Evolutionary conservation across 257 asterid species (phyloP), one percentile per base, ranked within the genome.

Genomic region (Schizonepeta tenuifolia): DNA sequence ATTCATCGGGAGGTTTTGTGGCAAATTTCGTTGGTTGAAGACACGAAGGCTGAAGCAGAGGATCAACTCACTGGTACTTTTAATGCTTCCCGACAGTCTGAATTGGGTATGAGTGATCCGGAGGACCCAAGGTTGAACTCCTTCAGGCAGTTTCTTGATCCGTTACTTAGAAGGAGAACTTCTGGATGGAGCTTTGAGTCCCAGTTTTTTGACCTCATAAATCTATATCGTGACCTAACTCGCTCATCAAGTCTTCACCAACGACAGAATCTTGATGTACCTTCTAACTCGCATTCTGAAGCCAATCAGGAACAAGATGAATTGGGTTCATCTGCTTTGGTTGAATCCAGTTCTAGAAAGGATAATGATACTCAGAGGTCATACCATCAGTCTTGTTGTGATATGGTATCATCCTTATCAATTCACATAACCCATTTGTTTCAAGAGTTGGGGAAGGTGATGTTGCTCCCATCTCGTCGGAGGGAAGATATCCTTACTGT

Each of bases 111-210:
- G 44, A 66, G 77, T 79, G 97, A 89, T 75, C 24, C 80, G 7
- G 97, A 93, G 46, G 97, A 89, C 80, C 88, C 83, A 61, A 85
- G 97, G 74, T 72, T 89, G 71, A 89, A 83, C 82, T 90, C 97
- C 22, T 84, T 93, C 82, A 84, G 97, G 84, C 98, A 89, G 86
- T 84, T 89, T 75, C 90, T 93, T 73, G 97, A 93, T 54, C 98
- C 96, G 50, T 80, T 89, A 67, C 92, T 89, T 73, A 86, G 97
- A 73, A 90, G 98, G 75, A 80, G 97, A 70, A 85, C 86, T 79
- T 83, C 98, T 67, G 98, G 98, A 60, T 93, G 93, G 97, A 90
- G 94, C 81, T 82, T 86, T 70, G 98, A 93, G 33, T 90, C 98
- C 35, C 95, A 89, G 76, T 93, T 93, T 77, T 86, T 93, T 83